phyloP scores from a whole-genome alignment of 306 rosid species.

The Trichosanthes truncata region DNA sequence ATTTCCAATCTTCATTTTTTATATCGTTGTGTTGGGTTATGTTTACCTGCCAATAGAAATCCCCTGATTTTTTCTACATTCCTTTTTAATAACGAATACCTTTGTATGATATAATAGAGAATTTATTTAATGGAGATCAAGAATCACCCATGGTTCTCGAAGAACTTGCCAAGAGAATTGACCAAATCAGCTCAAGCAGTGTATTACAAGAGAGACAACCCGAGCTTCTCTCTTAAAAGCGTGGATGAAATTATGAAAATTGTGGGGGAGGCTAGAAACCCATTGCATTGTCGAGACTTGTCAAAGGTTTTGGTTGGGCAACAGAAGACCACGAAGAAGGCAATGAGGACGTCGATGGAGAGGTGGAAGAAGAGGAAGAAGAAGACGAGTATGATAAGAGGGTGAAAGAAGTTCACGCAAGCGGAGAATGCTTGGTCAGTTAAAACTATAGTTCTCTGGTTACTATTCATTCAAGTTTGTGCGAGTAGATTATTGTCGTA shows the following conservation, averaged over 20 bases:
- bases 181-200: conserved; percentile 55
- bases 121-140: conserved; percentile 55
- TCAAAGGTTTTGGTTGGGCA: conserved; percentile 58
- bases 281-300: conserved; percentile 38
- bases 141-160: conserved; percentile 73
- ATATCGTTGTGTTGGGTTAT: not conserved
- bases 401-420: conserved; percentile 9
- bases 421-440: not conserved
- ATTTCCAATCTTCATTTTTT: not conserved
- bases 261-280: conserved; percentile 69
- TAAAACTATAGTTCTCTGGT: not conserved
- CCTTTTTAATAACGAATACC: not conserved
- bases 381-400: conserved; percentile 27
- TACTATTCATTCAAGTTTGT: not conserved
- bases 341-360: conserved; percentile 20
- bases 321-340: conserved; percentile 40
- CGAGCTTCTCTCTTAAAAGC: conserved; percentile 47
- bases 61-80: too few species aligned
- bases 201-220: conserved; percentile 57
- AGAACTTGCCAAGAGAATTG: conserved; percentile 73
- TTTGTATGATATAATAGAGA: conserved; percentile 30
- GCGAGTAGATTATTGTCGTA: not conserved
- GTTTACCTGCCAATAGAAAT: not conserved
- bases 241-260: conserved; percentile 63
- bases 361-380: conserved; percentile 35